A percentile compares a stretch with the other conserved stretches of the same genome.
phyloP scores from a whole-genome alignment of 2,329 filamentous ascomycete species.

The Aspergillus transmontanensis region DNA sequence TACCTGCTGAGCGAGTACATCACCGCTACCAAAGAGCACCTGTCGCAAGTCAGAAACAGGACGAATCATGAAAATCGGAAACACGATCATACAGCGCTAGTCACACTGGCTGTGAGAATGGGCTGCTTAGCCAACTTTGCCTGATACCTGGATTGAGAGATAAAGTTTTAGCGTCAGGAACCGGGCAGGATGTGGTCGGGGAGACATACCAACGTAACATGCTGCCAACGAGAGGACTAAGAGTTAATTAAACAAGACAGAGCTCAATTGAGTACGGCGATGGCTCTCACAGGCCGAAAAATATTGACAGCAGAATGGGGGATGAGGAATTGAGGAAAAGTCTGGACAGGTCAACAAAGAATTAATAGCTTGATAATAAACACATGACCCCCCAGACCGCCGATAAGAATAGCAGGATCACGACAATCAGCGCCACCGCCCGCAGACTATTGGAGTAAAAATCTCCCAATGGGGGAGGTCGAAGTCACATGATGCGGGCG shows the following conservation, averaged over 20 bases:
- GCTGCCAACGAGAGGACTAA: conserved; percentile 6
- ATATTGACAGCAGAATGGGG: not conserved
- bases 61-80: not conserved
- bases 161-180: conserved; percentile 18
- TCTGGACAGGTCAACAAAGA: not conserved
- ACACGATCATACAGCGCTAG: conserved; percentile 65
- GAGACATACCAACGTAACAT: conserved; percentile 42
- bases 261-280: not conserved
- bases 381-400: conserved; percentile 18
- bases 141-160: conserved; percentile 70
- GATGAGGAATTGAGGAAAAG: conserved; percentile 2
- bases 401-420: conserved; percentile 23
- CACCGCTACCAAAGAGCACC: conserved; percentile 89
- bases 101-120: conserved; percentile 86
- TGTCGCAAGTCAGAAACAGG: conserved; percentile 29
- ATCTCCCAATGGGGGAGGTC: conserved; percentile 13
- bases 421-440: conserved; percentile 18
- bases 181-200: not conserved
- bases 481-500: conserved; percentile 22
- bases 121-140: conserved; percentile 76
- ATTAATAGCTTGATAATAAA: conserved; percentile 14
- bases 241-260: conserved; percentile 1
- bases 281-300: not conserved
- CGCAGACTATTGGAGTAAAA: conserved; percentile 18
- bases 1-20: conserved; percentile 85